Base-by-base conservation (phyloP, 805 yeast species). In the Kazachstania taianensis region DNA sequence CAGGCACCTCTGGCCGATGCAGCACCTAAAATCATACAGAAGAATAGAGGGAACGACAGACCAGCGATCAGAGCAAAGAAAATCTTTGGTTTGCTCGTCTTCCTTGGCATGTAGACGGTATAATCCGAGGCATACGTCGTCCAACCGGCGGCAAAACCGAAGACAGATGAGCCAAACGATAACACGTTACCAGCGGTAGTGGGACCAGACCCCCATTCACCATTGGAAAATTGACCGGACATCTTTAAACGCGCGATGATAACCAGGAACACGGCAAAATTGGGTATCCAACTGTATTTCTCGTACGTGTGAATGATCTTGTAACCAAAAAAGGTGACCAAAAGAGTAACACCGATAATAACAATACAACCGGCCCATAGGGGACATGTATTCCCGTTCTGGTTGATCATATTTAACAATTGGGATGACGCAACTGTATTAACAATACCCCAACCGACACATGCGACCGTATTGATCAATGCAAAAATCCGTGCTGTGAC, bases 391-490 rank as follows among this genome's bases (percentile, higher is more conserved):
- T 62, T 62, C 34, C 64, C 61, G 27, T 64, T 65, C 42, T 59
- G 64, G 65, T 84, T 84, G 41, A 87, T 79, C 53, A 81, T 74
- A 61, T 79, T 76, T 41, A 86, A 66, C 44, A 86, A 64, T 59
- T 84, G 92, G 17, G 95, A 94, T 24, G 92, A 76, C 20, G 86
- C 81, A 73, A 86, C 81, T 42, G 82, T 83, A 62, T 87, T 87
- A 32, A 85, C 89, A 7, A 94, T 84, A 61, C 92, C 82, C 96
- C 96, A 87, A 49, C 96, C 96, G 38, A 86, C 74, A 71, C 94
- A 83, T 19, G 94, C 87, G 43, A 87, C 59, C 51, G 77, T 72
- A 55, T 86, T 85, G 55, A 87, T 67, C 31, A 79, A 58, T 7
- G 94, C 78, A 52, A 84, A 80, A 39, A 85, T 68, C 57, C 94